phyloP scores from a whole-genome alignment of 441 rosid genomes.

The Arabidopsis hybrid region DNA sequence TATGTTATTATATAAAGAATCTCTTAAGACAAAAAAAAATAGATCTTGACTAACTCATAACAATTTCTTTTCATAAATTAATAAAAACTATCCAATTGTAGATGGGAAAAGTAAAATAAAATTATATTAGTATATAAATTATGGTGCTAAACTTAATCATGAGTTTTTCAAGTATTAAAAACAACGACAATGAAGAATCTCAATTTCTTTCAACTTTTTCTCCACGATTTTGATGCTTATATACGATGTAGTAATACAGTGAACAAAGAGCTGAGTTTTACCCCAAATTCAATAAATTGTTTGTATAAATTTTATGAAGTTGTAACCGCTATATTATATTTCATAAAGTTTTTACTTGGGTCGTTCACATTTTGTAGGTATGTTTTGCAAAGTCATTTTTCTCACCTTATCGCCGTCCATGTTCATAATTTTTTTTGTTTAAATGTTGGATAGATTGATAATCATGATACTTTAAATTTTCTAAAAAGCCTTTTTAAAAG shows the following conservation, averaged over 20 bases:
- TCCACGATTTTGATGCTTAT: not conserved
- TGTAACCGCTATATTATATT: not conserved
- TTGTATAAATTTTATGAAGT: too few species aligned
- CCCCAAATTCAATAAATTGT: not conserved
- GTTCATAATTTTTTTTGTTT: conserved; percentile 13
- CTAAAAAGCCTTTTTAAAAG: conserved; percentile 20
- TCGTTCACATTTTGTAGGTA: not conserved
- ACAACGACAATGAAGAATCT: too few species aligned
- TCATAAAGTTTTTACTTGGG: not conserved
- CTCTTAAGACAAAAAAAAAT: not conserved
- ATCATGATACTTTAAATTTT: conserved; percentile 27
- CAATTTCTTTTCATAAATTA: not conserved
- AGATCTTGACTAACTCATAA: not conserved
- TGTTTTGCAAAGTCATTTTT: not conserved
- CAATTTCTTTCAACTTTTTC: not conserved
- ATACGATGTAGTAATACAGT: not conserved
- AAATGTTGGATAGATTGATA: conserved; percentile 29
- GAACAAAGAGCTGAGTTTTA: not conserved
- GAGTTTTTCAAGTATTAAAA: too few species aligned
- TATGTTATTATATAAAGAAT: not conserved
- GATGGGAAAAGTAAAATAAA: too few species aligned
- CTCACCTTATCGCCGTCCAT: conserved; percentile 33
- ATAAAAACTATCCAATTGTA: not conserved
- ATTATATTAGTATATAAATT: not conserved
- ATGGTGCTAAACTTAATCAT: not conserved